These are phyloP conservation scores for Pittosporum tobira DNA, from an alignment of 129 eudicot genomes.

Conservation along the genomic window DNA sequence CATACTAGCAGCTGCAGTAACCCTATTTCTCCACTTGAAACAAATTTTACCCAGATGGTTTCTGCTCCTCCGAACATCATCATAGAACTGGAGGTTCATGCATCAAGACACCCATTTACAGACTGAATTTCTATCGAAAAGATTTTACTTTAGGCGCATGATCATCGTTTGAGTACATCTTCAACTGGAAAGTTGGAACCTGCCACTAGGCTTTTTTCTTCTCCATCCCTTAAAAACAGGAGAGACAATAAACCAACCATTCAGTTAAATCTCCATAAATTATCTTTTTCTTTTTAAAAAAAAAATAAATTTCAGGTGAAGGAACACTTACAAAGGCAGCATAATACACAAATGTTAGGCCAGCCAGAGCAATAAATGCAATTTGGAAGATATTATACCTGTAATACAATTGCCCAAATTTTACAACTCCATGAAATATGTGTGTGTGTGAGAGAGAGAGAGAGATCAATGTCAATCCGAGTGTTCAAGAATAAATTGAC, in stretches of 20 bases:
- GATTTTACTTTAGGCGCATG: slow-evolving; percentile 15
- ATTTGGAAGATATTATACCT: slow-evolving; percentile 97
- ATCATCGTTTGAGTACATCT: neutral
- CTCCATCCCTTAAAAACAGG: slow-evolving; percentile 68
- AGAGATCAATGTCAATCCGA: neutral
- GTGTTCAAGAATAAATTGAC: slow-evolving; percentile 11
- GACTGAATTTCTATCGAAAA: slow-evolving; percentile 18
- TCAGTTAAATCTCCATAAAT: neutral
- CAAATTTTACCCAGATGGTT: too few species aligned
- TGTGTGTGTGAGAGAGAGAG: too few species aligned
- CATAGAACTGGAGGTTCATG: too few species aligned
- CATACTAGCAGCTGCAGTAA: slow-evolving; percentile 1
- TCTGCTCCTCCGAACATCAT: too few species aligned
- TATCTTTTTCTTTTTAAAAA: too few species aligned
- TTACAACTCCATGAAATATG: neutral
- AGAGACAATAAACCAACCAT: neutral
- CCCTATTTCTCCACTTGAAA: neutral
- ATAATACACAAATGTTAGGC: slow-evolving; percentile 81
- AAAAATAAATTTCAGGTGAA: too few species aligned
- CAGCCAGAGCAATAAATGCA: slow-evolving; percentile 71
- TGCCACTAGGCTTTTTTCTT: slow-evolving; percentile 73
- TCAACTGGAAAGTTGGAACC: slow-evolving; percentile 75
- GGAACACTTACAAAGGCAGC: slow-evolving; percentile 81
- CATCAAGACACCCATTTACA: slow-evolving; percentile 15
- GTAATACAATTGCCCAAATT: slow-evolving; percentile 10